Conservation (phyloP, 345 rosid genomes). For the Citrus australasica region DNA sequence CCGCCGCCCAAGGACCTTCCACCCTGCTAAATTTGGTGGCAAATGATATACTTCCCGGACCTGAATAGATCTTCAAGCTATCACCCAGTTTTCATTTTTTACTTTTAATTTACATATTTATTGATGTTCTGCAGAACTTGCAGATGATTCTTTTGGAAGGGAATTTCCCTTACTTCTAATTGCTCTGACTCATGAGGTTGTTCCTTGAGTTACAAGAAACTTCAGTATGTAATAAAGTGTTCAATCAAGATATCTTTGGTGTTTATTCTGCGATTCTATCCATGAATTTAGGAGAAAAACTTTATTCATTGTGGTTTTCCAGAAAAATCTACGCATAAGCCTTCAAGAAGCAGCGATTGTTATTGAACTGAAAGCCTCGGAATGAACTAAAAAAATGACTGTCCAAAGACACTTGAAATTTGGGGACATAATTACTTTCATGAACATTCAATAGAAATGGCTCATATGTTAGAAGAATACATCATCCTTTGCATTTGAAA, state of each 20-base stretch:
- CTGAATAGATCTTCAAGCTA: background rate
- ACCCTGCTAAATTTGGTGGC: conserved; percentile 25
- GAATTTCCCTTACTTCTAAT: conserved; percentile 12
- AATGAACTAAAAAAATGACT: background rate
- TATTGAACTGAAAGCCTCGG: too few species aligned
- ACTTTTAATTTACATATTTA: background rate
- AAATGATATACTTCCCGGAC: background rate
- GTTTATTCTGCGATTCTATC: background rate
- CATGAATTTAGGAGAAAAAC: too few species aligned
- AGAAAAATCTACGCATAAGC: too few species aligned
- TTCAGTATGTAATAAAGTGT: conserved; percentile 9
- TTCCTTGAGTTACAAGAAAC: conserved; percentile 1
- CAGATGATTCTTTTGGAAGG: conserved; percentile 26
- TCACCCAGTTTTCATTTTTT: background rate
- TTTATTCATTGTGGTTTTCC: too few species aligned
- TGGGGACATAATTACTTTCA: background rate
- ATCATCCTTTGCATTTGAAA: background rate
- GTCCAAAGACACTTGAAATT: background rate
- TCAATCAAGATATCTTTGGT: background rate
- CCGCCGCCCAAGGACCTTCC: conserved; percentile 58
- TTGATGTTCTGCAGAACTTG: conserved; percentile 15
- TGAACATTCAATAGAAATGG: background rate
- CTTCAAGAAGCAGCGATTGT: too few species aligned
- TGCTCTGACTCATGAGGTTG: conserved; percentile 24
- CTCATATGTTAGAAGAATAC: background rate